Evolutionary conservation across 768 basidiomycete genomes (phyloP), one percentile per base, ranked within the genome.

Genomic region (Vishniacozyma victoriae): DNA sequence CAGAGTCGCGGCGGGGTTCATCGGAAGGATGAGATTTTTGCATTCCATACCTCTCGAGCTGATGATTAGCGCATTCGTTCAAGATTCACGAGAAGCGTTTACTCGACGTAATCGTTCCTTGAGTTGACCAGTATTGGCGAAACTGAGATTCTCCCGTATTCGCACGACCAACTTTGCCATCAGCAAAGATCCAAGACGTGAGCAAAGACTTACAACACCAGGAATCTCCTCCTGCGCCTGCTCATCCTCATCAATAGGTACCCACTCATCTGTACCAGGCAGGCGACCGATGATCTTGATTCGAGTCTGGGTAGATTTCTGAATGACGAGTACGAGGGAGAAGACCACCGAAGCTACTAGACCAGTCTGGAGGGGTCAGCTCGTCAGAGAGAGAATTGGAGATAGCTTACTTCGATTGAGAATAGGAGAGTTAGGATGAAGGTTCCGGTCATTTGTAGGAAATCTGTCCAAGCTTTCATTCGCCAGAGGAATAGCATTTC

Each of bases 91-190:
- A 16, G 14, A 18, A 18, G 22, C 16, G 35, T 67, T 58, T 86
- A 84, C 70, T 85, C 90, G 85, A 38, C 74, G 50, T 3, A 75
- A 53, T 12, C 74, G 55, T 35, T 75, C 91, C 76, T 96, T 96
- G 18, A 99, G 75, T 62, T 92, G 90, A 27, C 90, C 86, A 18
- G 92, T 92, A 67, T 99, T 99, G 12, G 93, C 91, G 58, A 99
- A 99, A 64, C 89, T 87, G 22, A 99, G 76, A 62, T 81, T 86
- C 73, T 97, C 93, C 24, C 89, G 76, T 45, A 99, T 85, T 19
- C 90, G 78, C 5, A 96, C 79, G 40, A 99, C 92, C 38, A 99
- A 74, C 58, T 68, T 31, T 20, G 0, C 2, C 23, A 38, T 53
- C 22, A 55, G 52, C 11, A 20, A 54, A 60, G 48, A 37, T 64